These are phyloP conservation scores for Trypanosoma scelopori DNA, from an alignment of 208 protist species.

Conservation along the genomic window DNA sequence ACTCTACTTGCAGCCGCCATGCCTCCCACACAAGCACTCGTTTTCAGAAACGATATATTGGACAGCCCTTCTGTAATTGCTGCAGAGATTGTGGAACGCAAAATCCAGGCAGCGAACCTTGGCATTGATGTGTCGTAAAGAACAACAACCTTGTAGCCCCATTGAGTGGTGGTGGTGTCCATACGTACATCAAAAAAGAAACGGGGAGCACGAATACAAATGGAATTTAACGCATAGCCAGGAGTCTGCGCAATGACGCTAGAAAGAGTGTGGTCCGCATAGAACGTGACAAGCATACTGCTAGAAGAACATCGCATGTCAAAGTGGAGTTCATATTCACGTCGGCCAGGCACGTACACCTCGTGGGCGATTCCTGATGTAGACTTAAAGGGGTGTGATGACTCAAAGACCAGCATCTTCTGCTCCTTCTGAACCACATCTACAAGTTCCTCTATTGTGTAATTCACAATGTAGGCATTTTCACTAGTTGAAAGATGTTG, in stretches of 20 bases:
- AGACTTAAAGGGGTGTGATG: constrained; percentile 65
- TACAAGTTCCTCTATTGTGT: constrained; percentile 39
- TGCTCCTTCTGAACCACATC: constrained; percentile 47
- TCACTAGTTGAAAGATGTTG: constrained; percentile 10
- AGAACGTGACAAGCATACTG: constrained; percentile 64
- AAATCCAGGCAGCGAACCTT: constrained; percentile 56
- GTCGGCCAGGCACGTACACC: constrained; percentile 48
- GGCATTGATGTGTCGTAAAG: constrained; percentile 66
- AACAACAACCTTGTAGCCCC: constrained; percentile 81
- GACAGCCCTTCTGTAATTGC: constrained; percentile 27
- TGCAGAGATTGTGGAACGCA: constrained; percentile 50
- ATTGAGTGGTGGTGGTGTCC: constrained; percentile 57
- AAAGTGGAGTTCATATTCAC: constrained; percentile 68
- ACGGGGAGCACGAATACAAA: constrained; percentile 47
- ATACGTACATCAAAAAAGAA: constrained; percentile 72
- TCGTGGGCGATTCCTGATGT: constrained; percentile 52
- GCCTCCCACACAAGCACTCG: constrained; percentile 50
- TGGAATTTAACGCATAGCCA: constrained; percentile 48
- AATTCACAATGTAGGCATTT: constrained; percentile 23
- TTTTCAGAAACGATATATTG: constrained; percentile 28
- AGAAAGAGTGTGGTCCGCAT: constrained; percentile 45
- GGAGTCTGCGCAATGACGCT: constrained; percentile 52
- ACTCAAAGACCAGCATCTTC: constrained; percentile 67
- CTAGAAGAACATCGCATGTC: constrained; percentile 58
- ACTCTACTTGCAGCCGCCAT: constrained; percentile 36